These are phyloP conservation scores for Chaetomiaceae sp. DNA, from an alignment of 2,329 filamentous ascomycete species.

Conservation along the genomic window DNA sequence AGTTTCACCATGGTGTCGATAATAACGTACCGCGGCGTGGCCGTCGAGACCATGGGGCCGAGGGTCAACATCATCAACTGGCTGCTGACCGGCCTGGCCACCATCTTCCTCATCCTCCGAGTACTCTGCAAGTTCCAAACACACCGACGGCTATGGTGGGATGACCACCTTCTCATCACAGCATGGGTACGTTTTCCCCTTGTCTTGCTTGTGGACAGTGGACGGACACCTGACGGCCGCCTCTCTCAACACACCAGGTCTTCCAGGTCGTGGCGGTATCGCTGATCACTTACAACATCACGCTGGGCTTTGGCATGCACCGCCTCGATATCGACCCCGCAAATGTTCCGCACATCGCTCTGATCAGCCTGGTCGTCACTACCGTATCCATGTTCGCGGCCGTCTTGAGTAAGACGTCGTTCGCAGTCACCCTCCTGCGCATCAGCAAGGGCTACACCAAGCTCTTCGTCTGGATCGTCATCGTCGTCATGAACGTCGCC, in stretches of 20 bases:
- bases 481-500: constrained; percentile 28
- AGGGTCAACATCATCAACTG: constrained; percentile 1
- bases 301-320: constrained; percentile 22
- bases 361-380: constrained; percentile 16
- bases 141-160: constrained; percentile 19
- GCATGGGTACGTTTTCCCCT: neutral
- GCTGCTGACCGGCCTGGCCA: constrained; percentile 9
- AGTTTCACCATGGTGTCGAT: too few relatives aligned
- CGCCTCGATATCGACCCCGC: constrained; percentile 17
- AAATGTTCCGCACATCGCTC: constrained; percentile 10
- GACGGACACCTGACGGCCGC: too few relatives aligned
- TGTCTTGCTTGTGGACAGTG: too few relatives aligned
- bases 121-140: constrained; percentile 22
- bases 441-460: constrained; percentile 27
- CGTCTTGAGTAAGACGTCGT: constrained; percentile 34
- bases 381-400: constrained; percentile 28
- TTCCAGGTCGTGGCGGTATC: constrained; percentile 11
- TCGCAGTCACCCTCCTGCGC: constrained; percentile 33
- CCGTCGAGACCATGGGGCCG: too few relatives aligned
- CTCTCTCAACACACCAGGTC: neutral
- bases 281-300: constrained; percentile 11
- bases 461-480: constrained; percentile 27
- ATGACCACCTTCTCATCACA: constrained; percentile 17
- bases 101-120: constrained; percentile 17
- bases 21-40: too few relatives aligned